Evolutionary conservation across 805 yeast genomes (phyloP).

Genomic region (Spathaspora passalidarum): DNA sequence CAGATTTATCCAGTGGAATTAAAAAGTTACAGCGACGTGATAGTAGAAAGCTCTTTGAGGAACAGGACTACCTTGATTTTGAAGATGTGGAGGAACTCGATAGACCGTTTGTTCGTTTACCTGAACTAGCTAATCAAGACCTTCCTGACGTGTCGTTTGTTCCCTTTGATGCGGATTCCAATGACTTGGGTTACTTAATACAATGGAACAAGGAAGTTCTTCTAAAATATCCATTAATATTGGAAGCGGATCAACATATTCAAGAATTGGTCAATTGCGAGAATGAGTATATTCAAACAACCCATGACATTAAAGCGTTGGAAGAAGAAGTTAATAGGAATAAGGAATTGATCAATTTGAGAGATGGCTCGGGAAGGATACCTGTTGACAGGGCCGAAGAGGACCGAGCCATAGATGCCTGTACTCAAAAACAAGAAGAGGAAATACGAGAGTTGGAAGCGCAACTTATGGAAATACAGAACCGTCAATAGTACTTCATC

Average conservation of each 20-base stretch:
- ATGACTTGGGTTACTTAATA: not conserved
- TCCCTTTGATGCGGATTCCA: not conserved
- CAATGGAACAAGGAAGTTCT: not conserved
- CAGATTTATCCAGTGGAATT: slow-evolving; percentile 1
- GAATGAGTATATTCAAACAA: not conserved
- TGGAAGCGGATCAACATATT: not conserved
- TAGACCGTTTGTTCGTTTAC: slow-evolving; percentile 2
- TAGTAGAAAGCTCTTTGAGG: slow-evolving; percentile 37
- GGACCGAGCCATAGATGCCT: not conserved
- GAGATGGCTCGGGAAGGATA: not conserved
- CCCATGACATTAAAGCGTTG: not conserved
- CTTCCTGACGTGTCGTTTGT: not conserved
- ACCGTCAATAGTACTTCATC: not conserved
- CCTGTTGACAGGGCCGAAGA: not conserved
- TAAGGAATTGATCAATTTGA: not conserved
- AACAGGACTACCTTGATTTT: not conserved
- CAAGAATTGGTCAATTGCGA: not conserved
- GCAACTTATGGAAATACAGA: not conserved
- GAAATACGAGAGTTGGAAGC: slow-evolving; percentile 3
- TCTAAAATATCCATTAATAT: not conserved
- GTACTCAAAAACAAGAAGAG: slow-evolving; percentile 2
- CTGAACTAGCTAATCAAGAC: not conserved
- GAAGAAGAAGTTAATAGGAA: not conserved
- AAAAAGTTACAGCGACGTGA: slow-evolving; percentile 47
- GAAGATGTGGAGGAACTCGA: not conserved